Percentiles rank a stretch among this genome's conserved stretches.
Evolutionary conservation across 768 basidiomycete species (phyloP).

Genomic region (Kondoa subrosea): DNA sequence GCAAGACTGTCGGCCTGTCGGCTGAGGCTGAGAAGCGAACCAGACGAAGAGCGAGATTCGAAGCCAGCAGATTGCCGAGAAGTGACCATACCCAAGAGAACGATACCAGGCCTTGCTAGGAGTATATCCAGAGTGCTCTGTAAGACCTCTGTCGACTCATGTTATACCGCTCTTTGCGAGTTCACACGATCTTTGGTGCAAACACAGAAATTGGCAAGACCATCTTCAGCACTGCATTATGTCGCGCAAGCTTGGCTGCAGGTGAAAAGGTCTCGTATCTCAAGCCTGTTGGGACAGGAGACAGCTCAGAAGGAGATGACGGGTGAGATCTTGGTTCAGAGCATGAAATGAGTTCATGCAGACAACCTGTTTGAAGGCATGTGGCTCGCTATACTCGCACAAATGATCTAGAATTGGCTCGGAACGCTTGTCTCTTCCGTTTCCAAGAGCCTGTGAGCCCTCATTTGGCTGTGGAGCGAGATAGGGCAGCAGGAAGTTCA

Average conservation of each 20-base stretch:
- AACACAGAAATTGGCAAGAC: conserved; percentile 97
- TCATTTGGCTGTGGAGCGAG: conserved; percentile 55
- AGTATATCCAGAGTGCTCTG: too few relatives aligned
- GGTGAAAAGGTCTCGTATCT: conserved; percentile 32
- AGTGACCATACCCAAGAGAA: too few relatives aligned
- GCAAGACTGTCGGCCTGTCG: too few relatives aligned
- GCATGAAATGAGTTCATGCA: neutral
- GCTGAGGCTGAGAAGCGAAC: too few relatives aligned
- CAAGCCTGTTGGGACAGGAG: conserved; percentile 86
- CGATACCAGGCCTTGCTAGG: too few relatives aligned
- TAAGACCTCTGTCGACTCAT: too few relatives aligned
- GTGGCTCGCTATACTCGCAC: conserved; percentile 19
- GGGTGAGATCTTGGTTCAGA: conserved; percentile 37
- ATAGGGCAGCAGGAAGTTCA: neutral
- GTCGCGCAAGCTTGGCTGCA: conserved; percentile 43
- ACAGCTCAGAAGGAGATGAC: conserved; percentile 63
- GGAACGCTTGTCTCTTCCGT: conserved; percentile 57
- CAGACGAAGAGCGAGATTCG: too few relatives aligned
- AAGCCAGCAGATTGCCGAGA: too few relatives aligned
- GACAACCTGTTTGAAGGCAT: neutral
- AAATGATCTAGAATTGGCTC: conserved; percentile 32
- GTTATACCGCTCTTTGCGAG: conserved; percentile 65
- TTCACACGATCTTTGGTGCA: conserved; percentile 85
- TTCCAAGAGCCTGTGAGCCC: conserved; percentile 84
- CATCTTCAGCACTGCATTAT: conserved; percentile 65